phyloP scores from a whole-genome alignment of 345 rosid genomes.

The Streptanthus diversifolius region DNA sequence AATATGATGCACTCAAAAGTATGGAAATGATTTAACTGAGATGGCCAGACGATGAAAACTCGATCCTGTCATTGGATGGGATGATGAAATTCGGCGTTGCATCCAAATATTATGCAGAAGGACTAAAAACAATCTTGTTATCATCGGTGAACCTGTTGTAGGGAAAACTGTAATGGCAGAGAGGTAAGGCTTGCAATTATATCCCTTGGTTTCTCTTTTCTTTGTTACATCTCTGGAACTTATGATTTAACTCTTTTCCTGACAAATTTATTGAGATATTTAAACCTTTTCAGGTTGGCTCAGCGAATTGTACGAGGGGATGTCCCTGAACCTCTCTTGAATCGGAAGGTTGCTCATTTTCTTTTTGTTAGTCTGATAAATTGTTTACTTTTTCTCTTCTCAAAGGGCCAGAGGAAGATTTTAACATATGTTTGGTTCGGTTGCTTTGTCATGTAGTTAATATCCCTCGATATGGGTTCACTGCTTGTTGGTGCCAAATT shows the following conservation, averaged over 20 bases:
- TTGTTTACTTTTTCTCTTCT: background rate
- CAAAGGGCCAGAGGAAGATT: background rate
- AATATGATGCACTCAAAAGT: constrained; percentile 79
- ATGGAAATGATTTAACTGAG: constrained; percentile 88
- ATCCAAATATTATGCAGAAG: constrained; percentile 88
- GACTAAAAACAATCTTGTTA: constrained; percentile 92
- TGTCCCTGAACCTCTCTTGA: constrained; percentile 79
- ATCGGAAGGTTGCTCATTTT: constrained; percentile 33
- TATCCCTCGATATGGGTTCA: constrained; percentile 89
- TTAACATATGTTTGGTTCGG: background rate
- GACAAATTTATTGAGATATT: background rate
- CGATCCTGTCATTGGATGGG: constrained; percentile 90
- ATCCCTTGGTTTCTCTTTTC: background rate
- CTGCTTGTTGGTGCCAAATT: constrained; percentile 86
- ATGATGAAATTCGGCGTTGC: constrained; percentile 84
- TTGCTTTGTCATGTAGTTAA: constrained; percentile 45
- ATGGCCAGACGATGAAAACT: constrained; percentile 90
- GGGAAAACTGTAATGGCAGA: constrained; percentile 73
- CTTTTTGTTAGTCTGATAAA: constrained; percentile 16
- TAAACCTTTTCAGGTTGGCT: constrained; percentile 51
- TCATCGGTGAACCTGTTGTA: constrained; percentile 95
- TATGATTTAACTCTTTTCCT: background rate
- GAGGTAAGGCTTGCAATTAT: background rate
- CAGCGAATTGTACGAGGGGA: constrained; percentile 84
- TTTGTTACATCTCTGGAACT: background rate